phyloP scores from a whole-genome alignment of 2,329 filamentous ascomycete species.

The Ceratocystis eucalypticola region DNA sequence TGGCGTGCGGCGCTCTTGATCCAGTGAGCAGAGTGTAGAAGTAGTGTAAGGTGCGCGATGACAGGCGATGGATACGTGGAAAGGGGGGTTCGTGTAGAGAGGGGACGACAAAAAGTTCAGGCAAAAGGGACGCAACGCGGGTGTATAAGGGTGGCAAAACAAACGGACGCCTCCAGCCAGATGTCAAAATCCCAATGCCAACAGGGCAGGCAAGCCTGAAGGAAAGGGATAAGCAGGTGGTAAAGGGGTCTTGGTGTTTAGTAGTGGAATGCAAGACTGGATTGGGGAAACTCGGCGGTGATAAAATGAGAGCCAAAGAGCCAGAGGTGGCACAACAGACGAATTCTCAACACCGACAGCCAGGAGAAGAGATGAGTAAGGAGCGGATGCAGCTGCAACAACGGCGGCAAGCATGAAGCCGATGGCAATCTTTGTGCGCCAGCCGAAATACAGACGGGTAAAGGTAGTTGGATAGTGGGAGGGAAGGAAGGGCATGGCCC shows the following conservation, averaged over 20 bases:
- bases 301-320: background rate
- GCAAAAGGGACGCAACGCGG: background rate
- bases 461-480: background rate
- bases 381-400: background rate
- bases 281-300: background rate
- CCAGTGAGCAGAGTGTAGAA: background rate
- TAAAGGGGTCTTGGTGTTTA: background rate
- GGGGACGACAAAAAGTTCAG: background rate
- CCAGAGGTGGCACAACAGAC: background rate
- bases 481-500: background rate
- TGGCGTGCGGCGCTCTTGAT: background rate
- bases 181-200: constrained; percentile 1
- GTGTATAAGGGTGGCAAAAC: background rate
- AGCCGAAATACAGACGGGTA: background rate
- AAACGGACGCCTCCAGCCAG: background rate
- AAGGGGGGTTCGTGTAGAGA: background rate
- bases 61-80: background rate
- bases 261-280: background rate
- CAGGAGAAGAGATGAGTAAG: background rate
- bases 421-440: background rate
- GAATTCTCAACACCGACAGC: background rate
- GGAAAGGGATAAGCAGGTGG: background rate
- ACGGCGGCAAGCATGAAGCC: background rate
- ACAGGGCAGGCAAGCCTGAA: background rate
- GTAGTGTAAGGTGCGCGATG: background rate